Conservation (phyloP, 179 eudicot species). For the Silene coronaria region DNA sequence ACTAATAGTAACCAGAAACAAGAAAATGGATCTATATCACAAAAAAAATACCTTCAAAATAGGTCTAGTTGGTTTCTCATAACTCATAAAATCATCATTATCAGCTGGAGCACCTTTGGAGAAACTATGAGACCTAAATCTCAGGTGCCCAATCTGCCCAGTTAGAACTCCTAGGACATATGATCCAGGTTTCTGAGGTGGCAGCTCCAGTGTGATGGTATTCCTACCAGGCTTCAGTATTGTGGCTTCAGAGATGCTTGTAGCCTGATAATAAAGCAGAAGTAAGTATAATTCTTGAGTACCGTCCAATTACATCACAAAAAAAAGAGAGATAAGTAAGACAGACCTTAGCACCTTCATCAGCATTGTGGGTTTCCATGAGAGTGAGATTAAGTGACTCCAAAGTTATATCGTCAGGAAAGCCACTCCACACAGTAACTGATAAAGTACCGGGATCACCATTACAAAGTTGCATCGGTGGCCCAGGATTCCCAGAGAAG, state of each 20-base stretch:
- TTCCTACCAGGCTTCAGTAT: conserved; percentile 80
- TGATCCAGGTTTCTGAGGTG: conserved; percentile 97
- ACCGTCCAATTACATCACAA: background rate
- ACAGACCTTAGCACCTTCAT: conserved; percentile 93
- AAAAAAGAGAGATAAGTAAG: conserved; percentile 7
- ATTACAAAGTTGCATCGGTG: conserved; percentile 76
- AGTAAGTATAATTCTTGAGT: conserved; percentile 15
- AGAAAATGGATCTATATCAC: conserved; percentile 10
- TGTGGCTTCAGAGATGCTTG: conserved; percentile 62
- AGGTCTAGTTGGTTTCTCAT: conserved; percentile 96
- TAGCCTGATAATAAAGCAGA: conserved; percentile 43
- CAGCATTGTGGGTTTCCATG: conserved; percentile 74
- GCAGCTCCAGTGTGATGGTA: conserved; percentile 61
- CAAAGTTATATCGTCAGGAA: conserved; percentile 94
- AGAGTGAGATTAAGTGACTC: conserved; percentile 93
- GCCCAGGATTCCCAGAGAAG: conserved; percentile 88
- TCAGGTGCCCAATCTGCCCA: conserved; percentile 92
- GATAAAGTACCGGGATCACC: conserved; percentile 90
- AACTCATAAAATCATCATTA: conserved; percentile 96
- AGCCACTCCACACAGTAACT: conserved; percentile 92
- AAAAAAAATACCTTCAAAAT: conserved; percentile 62
- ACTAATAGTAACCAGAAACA: conserved; percentile 12
- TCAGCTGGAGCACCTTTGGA: conserved; percentile 93
- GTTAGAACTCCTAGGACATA: conserved; percentile 96
- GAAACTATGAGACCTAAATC: conserved; percentile 96